Percentiles rank a stretch among this genome's conserved stretches.
Conservation (phyloP, 371 early-diverging fungal genomes). For the Mortierella sp. region DNA sequence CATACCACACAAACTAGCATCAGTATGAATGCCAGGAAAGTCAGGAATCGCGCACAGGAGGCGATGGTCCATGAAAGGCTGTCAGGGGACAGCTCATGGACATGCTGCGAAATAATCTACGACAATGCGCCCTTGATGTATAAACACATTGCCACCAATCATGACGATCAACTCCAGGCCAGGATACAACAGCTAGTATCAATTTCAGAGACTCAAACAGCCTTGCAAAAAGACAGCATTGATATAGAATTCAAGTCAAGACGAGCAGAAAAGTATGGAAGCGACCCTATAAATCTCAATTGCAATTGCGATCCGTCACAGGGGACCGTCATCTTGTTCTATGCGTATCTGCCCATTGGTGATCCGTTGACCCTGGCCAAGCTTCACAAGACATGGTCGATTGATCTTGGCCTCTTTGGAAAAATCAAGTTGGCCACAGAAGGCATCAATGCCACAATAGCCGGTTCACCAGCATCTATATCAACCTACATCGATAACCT, state of each 20-base stretch:
- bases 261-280: slow-evolving; percentile 48
- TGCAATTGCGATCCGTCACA: slow-evolving; percentile 37
- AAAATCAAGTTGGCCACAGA: slow-evolving; percentile 75
- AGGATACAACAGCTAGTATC: slow-evolving; percentile 1
- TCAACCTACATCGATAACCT: slow-evolving; percentile 64
- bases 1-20: neutral
- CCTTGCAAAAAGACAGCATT: neutral
- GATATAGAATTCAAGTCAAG: slow-evolving; percentile 31
- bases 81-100: slow-evolving; percentile 29
- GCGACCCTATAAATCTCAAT: slow-evolving; percentile 43
- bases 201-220: neutral
- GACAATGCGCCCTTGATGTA: slow-evolving; percentile 23
- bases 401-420: slow-evolving; percentile 63
- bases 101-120: slow-evolving; percentile 32
- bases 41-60: slow-evolving; percentile 34
- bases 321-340: slow-evolving; percentile 73
- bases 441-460: slow-evolving; percentile 78
- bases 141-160: slow-evolving; percentile 33
- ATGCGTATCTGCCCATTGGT: slow-evolving; percentile 61
- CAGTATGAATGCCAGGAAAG: slow-evolving; percentile 28
- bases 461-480: slow-evolving; percentile 62
- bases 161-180: slow-evolving; percentile 25
- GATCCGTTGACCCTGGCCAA: slow-evolving; percentile 62
- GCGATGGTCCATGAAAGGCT: slow-evolving; percentile 26
- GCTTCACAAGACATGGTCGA: slow-evolving; percentile 58